Base-by-base conservation (phyloP, 805 yeast genomes). In the Yarrowia sp. region DNA sequence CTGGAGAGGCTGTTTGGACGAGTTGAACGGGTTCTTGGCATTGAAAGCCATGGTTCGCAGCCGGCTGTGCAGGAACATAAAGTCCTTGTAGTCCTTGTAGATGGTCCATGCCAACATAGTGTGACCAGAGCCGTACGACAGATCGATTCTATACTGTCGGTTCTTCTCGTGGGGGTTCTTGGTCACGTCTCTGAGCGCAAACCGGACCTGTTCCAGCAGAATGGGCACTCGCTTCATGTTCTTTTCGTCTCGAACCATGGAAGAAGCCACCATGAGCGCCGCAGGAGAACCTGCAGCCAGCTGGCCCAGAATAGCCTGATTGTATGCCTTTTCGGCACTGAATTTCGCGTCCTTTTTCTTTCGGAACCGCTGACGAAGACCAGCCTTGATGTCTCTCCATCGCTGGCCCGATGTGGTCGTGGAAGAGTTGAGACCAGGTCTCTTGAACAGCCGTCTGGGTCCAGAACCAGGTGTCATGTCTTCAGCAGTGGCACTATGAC, bases 81-180 rank as follows among this genome's bases (percentile, higher is more conserved):
- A 81, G 71, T 92, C 97, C 73, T 87, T 86, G 59, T 88, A 85
- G 26, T 87, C 89, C 73, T 89, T 89, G 38, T 86, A 82, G 8
- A 95, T 85, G 0, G 88, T 81, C 99, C 99, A 95, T 73, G 86
- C 85, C 73, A 92, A 80, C 67, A 92, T 79, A 69, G 88, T 86
- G 7, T 87, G 85, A 1, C 97, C 97, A 41, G 92, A 86, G 8
- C 98, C 99, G 75, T 95, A 95, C 75, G 93, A 97, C 55, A 95
- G 80, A 61, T 89, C 90, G n/a, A 95, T 80, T 70, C 85, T 82
- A 72, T 85, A 89, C 67, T 82, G 84, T 69, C 78, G 77, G 61
- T 80, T 81, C 77, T 77, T 66, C 73, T 81, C 69, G 71, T 86
- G 88, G 15, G 71, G 72, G 15, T 72, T 68, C 3, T 72, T 71